Percentiles rank a stretch among this genome's conserved stretches.
Conservation (phyloP, 352 stramenopile genomes). For the Phytophthora sansomeana region DNA sequence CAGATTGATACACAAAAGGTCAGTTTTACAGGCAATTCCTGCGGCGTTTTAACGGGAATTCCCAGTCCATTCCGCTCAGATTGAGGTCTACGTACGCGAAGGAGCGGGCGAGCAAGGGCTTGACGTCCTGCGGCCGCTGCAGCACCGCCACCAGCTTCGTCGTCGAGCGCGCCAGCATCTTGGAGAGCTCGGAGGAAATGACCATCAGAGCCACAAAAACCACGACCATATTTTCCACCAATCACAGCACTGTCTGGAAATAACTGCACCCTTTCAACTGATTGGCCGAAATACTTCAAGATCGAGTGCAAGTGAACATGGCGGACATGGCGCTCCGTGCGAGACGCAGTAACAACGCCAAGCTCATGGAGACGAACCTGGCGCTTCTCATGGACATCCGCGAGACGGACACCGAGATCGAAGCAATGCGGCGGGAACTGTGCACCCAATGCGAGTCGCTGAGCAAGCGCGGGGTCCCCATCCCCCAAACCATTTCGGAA, state of each 20-base stretch:
- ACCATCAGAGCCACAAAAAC: slow-evolving; percentile 39
- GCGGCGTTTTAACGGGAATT: slow-evolving; percentile 6
- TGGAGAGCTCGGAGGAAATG: slow-evolving; percentile 20
- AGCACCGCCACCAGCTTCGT: slow-evolving; percentile 37
- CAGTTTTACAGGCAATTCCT: slow-evolving; percentile 13
- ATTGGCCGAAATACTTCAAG: not conserved
- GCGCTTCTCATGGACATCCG: slow-evolving; percentile 60
- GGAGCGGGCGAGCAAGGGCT: slow-evolving; percentile 55
- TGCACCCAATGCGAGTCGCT: slow-evolving; percentile 37
- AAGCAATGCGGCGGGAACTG: slow-evolving; percentile 37
- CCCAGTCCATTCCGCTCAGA: not conserved
- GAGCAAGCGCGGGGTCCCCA: slow-evolving; percentile 28
- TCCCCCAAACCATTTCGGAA: slow-evolving; percentile 41
- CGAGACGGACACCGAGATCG: slow-evolving; percentile 53
- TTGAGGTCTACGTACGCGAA: slow-evolving; percentile 59
- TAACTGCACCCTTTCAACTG: not conserved
- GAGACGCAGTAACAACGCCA: slow-evolving; percentile 50
- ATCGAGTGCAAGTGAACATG: slow-evolving; percentile 5
- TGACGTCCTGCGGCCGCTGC: slow-evolving; percentile 54
- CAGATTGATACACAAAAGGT: slow-evolving; percentile 10
- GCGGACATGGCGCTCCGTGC: slow-evolving; percentile 37
- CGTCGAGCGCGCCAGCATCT: slow-evolving; percentile 49
- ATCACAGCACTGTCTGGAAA: slow-evolving; percentile 2
- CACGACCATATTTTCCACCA: slow-evolving; percentile 6
- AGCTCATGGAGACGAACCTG: slow-evolving; percentile 68